Evolutionary conservation across 345 rosid species (phyloP).

Genomic region (Gossypium stocksii): DNA sequence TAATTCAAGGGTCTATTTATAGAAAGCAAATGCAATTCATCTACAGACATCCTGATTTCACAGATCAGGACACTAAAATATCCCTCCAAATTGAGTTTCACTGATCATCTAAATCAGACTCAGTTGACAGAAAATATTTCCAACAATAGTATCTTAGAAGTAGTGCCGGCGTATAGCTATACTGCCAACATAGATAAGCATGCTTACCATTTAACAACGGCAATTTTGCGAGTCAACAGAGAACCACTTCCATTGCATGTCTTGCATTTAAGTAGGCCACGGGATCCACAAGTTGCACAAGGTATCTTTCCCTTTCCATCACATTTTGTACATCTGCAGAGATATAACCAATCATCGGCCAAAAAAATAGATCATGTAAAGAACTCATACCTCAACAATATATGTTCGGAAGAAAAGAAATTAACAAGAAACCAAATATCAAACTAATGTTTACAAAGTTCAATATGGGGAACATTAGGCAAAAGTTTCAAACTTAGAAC

Average conservation of each 20-base stretch:
- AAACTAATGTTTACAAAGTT: too few relatives aligned
- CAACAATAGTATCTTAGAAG: background rate
- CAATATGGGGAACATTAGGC: too few relatives aligned
- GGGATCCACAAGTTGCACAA: conserved; percentile 77
- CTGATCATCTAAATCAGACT: background rate
- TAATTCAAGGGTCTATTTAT: background rate
- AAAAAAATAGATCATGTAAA: background rate
- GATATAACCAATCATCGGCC: background rate
- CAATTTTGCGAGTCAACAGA: conserved; percentile 54
- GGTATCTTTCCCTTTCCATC: conserved; percentile 80
- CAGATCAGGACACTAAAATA: background rate
- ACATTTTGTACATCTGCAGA: conserved; percentile 61
- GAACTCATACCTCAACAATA: background rate
- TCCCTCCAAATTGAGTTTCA: background rate
- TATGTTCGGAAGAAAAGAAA: background rate
- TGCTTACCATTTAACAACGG: conserved; percentile 66
- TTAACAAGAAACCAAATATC: background rate
- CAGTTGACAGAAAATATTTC: background rate
- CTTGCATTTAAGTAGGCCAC: conserved; percentile 71
- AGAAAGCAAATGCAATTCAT: background rate
- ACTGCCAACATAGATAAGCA: background rate
- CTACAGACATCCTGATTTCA: background rate
- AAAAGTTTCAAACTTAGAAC: too few relatives aligned
- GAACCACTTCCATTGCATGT: conserved; percentile 64
- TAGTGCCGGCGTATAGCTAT: background rate